Conservation (phyloP, 169 alveolate species). For the Eimeria necatrix region DNA sequence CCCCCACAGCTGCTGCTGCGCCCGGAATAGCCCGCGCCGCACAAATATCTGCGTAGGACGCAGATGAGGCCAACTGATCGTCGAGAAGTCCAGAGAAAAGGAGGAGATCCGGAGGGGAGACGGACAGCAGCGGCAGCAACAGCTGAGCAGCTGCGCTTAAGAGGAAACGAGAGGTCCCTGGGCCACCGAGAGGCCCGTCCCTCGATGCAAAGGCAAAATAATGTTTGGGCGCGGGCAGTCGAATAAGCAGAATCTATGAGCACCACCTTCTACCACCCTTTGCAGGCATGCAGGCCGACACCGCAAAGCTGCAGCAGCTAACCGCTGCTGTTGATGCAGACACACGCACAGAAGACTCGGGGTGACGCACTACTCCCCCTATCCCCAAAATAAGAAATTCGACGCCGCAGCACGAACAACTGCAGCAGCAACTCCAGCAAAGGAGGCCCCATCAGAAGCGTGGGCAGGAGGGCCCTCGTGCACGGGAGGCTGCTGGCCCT, state of each 20-base stretch:
- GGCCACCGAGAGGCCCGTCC: not conserved
- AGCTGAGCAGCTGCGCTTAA: not conserved
- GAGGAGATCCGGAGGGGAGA: not conserved
- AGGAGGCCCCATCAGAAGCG: constrained; percentile 68
- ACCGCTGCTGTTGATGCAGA: constrained; percentile 39
- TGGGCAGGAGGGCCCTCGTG: constrained; percentile 66
- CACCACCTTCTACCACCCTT: constrained; percentile 20
- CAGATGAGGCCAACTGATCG: no score
- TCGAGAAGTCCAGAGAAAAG: no score
- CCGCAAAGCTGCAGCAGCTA: constrained; percentile 39
- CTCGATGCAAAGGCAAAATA: not conserved
- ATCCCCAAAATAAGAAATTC: not conserved
- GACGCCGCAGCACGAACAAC: constrained; percentile 25
- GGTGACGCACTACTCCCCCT: constrained; percentile 25
- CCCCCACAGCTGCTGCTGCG: constrained; percentile 40
- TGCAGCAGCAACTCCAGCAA: constrained; percentile 62
- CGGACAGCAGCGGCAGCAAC: constrained; percentile 43
- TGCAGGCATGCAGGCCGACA: constrained; percentile 31
- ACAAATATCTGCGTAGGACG: not conserved
- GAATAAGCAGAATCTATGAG: not conserved
- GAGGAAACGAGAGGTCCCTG: constrained; percentile 19
- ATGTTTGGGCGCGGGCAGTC: not conserved
- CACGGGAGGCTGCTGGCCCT: constrained; percentile 52
- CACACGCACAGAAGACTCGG: constrained; percentile 7
- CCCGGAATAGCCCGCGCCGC: not conserved